A percentile compares a stretch with the other conserved stretches of the same genome.
Conservation (phyloP, 768 basidiomycete genomes). For the Neoboletus subvelutipes region DNA sequence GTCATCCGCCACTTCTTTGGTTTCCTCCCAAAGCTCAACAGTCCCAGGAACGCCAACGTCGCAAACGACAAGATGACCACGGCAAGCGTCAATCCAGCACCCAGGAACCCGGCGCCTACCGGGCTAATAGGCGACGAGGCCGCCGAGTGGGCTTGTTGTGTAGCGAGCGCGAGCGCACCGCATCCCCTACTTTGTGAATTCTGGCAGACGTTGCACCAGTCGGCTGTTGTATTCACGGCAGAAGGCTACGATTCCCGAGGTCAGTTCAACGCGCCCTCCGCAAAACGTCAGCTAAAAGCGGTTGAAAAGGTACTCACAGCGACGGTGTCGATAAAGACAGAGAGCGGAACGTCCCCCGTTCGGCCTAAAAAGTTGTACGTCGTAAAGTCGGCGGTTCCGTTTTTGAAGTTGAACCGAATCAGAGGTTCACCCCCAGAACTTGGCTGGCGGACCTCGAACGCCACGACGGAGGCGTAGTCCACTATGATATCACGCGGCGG, state of each 20-base stretch:
- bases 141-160: constrained; percentile 31
- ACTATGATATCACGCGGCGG: constrained; percentile 38
- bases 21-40: constrained; percentile 28
- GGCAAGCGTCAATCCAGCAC: constrained; percentile 54
- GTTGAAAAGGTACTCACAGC: constrained; percentile 27
- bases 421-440: constrained; percentile 46
- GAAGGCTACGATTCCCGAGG: constrained; percentile 37
- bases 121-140: constrained; percentile 42
- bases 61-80: constrained; percentile 40
- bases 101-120: constrained; percentile 67
- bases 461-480: constrained; percentile 57
- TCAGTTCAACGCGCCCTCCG: neutral
- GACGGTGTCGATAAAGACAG: constrained; percentile 46
- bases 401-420: constrained; percentile 68
- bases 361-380: constrained; percentile 47
- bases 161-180: constrained; percentile 40
- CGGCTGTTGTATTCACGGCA: constrained; percentile 48
- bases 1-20: neutral
- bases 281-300: neutral
- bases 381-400: constrained; percentile 53
- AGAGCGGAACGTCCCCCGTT: constrained; percentile 53
- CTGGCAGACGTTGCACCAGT: constrained; percentile 61
- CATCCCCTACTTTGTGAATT: constrained; percentile 62
- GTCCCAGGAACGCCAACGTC: constrained; percentile 42
- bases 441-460: constrained; percentile 58